Percentiles rank a stretch among this genome's conserved stretches.
Conservation (phyloP, 2,329 filamentous ascomycete genomes). For the Clonostachys sp. region DNA sequence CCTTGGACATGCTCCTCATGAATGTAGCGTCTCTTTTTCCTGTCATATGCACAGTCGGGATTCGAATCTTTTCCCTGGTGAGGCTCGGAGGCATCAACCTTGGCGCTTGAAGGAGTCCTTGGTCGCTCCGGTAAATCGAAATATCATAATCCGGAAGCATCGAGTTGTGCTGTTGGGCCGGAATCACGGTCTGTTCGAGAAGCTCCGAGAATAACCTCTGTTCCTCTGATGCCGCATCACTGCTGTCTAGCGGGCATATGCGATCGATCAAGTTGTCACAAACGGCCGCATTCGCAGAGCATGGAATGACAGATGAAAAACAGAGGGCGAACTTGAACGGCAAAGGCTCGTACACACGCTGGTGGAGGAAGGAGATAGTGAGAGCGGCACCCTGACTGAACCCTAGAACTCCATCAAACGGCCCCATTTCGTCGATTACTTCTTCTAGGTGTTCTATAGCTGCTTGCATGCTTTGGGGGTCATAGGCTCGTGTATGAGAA, state of each 20-base stretch:
- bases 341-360: neutral
- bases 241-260: too few relatives aligned
- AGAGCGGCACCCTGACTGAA: conserved; percentile 78
- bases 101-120: neutral
- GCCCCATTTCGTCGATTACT: neutral
- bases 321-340: neutral
- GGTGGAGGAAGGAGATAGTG: conserved; percentile 27
- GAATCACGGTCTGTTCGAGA: neutral
- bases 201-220: neutral
- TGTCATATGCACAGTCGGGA: conserved; percentile 5
- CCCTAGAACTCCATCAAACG: conserved; percentile 66
- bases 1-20: conserved; percentile 4
- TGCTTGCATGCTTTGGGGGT: neutral
- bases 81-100: neutral
- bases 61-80: neutral
- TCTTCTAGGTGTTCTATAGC: neutral
- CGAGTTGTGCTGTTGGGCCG: neutral
- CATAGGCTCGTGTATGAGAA: neutral
- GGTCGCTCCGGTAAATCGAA: neutral
- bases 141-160: neutral
- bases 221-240: neutral
- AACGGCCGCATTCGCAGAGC: neutral
- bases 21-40: conserved; percentile 4
- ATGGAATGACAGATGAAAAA: neutral
- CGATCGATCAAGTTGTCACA: neutral